Conservation (phyloP, 768 basidiomycete genomes). For the Rickenella mellea region DNA sequence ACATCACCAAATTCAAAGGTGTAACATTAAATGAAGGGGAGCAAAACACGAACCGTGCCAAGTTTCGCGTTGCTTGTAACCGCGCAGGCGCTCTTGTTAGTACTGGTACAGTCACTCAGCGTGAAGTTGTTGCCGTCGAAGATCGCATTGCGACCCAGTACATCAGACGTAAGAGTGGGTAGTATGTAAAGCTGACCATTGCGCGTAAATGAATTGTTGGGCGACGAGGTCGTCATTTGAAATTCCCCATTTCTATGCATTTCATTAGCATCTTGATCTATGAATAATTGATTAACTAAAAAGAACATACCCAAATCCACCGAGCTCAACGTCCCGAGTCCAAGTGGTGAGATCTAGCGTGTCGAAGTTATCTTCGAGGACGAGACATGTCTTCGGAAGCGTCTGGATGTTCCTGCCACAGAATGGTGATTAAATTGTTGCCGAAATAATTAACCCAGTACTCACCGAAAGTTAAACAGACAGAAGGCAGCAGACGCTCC, state of each 20-base stretch:
- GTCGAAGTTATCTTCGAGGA: conserved; percentile 42
- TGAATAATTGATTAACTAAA: background rate
- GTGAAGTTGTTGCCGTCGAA: conserved; percentile 28
- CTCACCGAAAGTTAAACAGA: conserved; percentile 33
- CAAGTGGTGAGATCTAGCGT: conserved; percentile 36
- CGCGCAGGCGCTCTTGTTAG: conserved; percentile 36
- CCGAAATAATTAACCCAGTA: conserved; percentile 19
- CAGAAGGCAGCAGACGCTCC: conserved; percentile 31
- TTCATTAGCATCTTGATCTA: background rate
- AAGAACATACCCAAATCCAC: conserved; percentile 34
- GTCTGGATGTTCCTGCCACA: conserved; percentile 12
- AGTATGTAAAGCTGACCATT: conserved; percentile 49
- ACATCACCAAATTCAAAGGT: too few species aligned
- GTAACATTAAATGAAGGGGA: too few species aligned
- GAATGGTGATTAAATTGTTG: conserved; percentile 10
- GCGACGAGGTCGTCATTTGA: conserved; percentile 38
- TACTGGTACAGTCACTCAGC: conserved; percentile 25
- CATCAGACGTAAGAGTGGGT: conserved; percentile 47
- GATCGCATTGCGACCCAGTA: conserved; percentile 28
- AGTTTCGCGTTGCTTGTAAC: conserved; percentile 27
- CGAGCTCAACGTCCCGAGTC: conserved; percentile 40
- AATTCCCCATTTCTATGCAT: conserved; percentile 36
- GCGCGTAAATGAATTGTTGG: conserved; percentile 32
- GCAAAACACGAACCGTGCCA: too few species aligned
- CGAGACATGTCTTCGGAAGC: conserved; percentile 27